Base-by-base conservation (phyloP, 257 asterid genomes). In the Nyctanthes arbortristis region DNA sequence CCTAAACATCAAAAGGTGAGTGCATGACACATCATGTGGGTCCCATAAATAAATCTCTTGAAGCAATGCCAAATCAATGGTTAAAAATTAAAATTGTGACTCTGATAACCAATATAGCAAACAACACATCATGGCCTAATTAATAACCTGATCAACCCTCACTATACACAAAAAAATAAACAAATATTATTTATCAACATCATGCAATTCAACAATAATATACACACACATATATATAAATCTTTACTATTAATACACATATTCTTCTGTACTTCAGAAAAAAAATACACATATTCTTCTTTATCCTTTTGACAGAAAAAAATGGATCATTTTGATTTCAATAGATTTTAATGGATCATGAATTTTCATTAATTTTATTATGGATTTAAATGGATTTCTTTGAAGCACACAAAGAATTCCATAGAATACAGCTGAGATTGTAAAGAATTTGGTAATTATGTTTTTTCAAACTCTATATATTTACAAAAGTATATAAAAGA, bases 11-110 rank as follows among this genome's bases (percentile, higher is more conserved):
- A 16, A 31, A n/a, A 69, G 68, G 76, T 66, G 59, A 82, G 80
- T 80, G 87, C 71, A 79, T 54, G 73, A 74, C 83, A 83, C 84
- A 73, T 83, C 85, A 69, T 16, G 9, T 60, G 55, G 87, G 81
- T 27, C 75, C 81, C 78, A 49, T 80, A 63, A 9, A 9, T 62
- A 76, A 65, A 69, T 72, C 72, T 18, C 52, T 36, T 57, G 25
- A 70, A 60, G 71, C 70, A 57, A 54, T 52, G 31, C 59, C 30
- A 52, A 73, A 85, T 77, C 81, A 62, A 76, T 78, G 81, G 88
- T 39, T 65, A 74, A 77, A 63, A 63, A 87, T 39, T 65, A 74
- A 77, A 63, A 63, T 37, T 72, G 54, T 62, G 74, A 24, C 66
- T 61, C 54, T 72, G 54, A 29, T 37, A 11, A 16, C 84, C 84